Evolutionary conservation across 495 filamentous ascomycete species (phyloP).

Genomic region (Aspergillus cavernicola): DNA sequence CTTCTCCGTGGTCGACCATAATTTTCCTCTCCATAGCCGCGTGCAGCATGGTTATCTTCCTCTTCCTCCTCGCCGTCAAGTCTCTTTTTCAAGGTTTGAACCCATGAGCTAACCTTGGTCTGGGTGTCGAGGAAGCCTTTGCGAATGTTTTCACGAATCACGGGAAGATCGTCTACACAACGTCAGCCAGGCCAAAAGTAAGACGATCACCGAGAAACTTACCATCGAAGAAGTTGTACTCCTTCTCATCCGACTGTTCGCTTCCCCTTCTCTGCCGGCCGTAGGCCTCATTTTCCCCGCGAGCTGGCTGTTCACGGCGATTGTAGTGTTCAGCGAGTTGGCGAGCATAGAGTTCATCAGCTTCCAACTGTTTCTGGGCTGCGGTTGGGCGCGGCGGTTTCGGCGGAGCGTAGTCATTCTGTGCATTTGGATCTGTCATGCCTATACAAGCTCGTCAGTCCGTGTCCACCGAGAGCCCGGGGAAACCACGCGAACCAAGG

Average conservation of each 20-base stretch:
- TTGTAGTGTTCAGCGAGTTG: constrained; percentile 91
- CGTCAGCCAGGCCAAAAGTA: constrained; percentile 6
- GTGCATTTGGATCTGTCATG: constrained; percentile 86
- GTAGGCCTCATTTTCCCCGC: constrained; percentile 45
- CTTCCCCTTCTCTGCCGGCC: constrained; percentile 28
- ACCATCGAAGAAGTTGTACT: constrained; percentile 89
- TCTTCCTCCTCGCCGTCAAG: constrained; percentile 80
- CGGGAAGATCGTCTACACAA: constrained; percentile 75
- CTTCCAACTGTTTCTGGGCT: constrained; percentile 73
- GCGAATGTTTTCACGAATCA: constrained; percentile 87
- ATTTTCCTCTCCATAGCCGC: constrained; percentile 39
- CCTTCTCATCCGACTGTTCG: constrained; percentile 54
- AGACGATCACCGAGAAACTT: background rate
- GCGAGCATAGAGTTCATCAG: constrained; percentile 89
- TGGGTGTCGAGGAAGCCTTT: constrained; percentile 97
- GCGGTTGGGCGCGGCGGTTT: constrained; percentile 71
- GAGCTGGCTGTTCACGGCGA: constrained; percentile 33
- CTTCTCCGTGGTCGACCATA: constrained; percentile 49
- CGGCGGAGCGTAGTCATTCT: constrained; percentile 62
- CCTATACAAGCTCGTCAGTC: constrained; percentile 42
- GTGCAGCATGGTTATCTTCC: constrained; percentile 42
- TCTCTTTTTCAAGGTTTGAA: constrained; percentile 82
- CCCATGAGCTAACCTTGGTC: constrained; percentile 87
- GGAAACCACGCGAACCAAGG: constrained; percentile 53
- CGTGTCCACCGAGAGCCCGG: constrained; percentile 4